Conservation (phyloP, 2,329 filamentous ascomycete genomes). For the Cytospora chrysosperma region DNA sequence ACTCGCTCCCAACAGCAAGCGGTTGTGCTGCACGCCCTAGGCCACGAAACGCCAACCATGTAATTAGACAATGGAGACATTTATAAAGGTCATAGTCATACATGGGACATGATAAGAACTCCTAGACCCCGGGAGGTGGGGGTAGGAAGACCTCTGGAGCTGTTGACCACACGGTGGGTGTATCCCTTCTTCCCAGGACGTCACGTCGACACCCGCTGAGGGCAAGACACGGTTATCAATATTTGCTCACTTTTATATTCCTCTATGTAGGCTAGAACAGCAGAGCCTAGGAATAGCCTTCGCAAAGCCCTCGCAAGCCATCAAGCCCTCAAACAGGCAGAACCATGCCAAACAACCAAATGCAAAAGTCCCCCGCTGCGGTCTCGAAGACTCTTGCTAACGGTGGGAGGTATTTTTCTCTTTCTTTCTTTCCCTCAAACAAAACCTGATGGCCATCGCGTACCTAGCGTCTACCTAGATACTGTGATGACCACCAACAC, state of each 20-base stretch:
- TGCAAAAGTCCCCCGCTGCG: background rate
- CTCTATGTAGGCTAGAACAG: slow-evolving; percentile 11
- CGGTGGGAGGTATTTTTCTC: slow-evolving; percentile 10
- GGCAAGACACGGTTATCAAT: background rate
- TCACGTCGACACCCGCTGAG: background rate
- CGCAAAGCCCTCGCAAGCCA: background rate
- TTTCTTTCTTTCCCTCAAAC: background rate
- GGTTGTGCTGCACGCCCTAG: no score
- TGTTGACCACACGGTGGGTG: background rate
- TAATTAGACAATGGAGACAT: no score
- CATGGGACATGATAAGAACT: no score
- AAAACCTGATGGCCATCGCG: background rate
- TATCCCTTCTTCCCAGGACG: background rate
- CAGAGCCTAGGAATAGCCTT: background rate
- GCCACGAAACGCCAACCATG: no score
- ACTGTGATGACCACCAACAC: background rate
- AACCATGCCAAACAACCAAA: slow-evolving; percentile 3
- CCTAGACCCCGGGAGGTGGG: no score
- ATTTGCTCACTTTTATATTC: slow-evolving; percentile 7
- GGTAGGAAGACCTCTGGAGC: no score
- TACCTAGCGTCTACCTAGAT: no score
- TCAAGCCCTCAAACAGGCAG: slow-evolving; percentile 1
- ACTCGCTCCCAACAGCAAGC: no score
- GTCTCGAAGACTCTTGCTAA: background rate
- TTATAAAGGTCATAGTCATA: no score